Conservation (phyloP, 192 early-diverging fungal species). For the Backusella sp. region DNA sequence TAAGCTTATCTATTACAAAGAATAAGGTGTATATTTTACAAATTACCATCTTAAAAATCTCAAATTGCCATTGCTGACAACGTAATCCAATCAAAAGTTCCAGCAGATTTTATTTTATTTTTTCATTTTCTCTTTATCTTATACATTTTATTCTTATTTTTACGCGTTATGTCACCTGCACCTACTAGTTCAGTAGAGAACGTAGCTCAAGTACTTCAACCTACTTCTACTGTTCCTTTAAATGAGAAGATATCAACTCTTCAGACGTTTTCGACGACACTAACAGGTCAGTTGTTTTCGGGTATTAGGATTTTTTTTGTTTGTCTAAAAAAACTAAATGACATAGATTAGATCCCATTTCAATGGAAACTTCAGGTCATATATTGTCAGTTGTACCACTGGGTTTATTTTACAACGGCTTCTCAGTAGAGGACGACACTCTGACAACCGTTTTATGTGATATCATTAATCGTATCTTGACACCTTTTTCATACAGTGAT, state of each 20-base stretch:
- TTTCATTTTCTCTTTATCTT: background rate
- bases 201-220: constrained; percentile 12
- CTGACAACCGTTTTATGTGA: constrained; percentile 22
- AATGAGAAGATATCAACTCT: constrained; percentile 8
- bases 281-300: constrained; percentile 14
- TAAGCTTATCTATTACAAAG: too few species aligned
- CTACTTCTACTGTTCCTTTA: background rate
- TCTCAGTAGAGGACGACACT: constrained; percentile 11
- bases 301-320: background rate
- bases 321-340: background rate
- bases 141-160: background rate
- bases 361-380: background rate
- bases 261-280: constrained; percentile 1
- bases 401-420: constrained; percentile 12
- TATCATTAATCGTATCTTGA: constrained; percentile 30
- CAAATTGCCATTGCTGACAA: too few species aligned
- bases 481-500: constrained; percentile 20
- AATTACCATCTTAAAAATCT: too few species aligned
- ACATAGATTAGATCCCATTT: background rate
- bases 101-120: too few species aligned
- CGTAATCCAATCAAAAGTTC: too few species aligned
- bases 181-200: constrained; percentile 6
- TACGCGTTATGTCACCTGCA: constrained; percentile 12
- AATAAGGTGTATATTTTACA: too few species aligned
- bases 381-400: constrained; percentile 25